These are phyloP conservation scores for Musa acuminata DNA, from an alignment of 176 grass and related monocot species.

Conservation along the genomic window DNA sequence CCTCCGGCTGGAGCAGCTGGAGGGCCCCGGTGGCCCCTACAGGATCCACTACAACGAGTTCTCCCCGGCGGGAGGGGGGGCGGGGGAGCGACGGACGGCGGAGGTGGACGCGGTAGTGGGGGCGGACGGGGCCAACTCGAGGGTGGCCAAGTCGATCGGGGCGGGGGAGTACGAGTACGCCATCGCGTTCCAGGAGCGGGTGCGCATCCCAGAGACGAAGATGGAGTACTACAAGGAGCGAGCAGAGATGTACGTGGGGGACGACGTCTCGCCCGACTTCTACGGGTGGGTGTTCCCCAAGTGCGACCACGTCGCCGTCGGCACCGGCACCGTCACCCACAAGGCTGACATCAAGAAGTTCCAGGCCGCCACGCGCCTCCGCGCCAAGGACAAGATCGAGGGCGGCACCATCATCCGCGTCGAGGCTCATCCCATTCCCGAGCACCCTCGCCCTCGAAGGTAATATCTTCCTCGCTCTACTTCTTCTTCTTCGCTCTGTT, in stretches of 20 bases:
- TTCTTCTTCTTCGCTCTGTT: neutral
- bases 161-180: conserved; percentile 95
- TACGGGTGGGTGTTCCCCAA: conserved; percentile 99
- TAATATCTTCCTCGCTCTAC: neutral
- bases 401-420: conserved; percentile 90
- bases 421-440: conserved; percentile 91
- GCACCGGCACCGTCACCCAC: conserved; percentile 93
- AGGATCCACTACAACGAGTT: conserved; percentile 77
- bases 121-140: conserved; percentile 92
- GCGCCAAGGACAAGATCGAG: conserved; percentile 94
- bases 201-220: conserved; percentile 78
- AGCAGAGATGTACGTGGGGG: conserved; percentile 98
- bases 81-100: conserved; percentile 50
- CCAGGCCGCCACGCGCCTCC: conserved; percentile 83
- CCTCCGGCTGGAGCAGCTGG: conserved; percentile 57
- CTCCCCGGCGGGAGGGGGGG: conserved; percentile 36
- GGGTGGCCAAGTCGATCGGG: conserved; percentile 90
- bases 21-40: conserved; percentile 53
- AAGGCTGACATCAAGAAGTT: conserved; percentile 97
- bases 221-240: conserved; percentile 95
- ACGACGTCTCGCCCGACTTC: conserved; percentile 96
- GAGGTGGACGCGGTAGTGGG: conserved; percentile 92
- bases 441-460: conserved; percentile 81
- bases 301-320: conserved; percentile 94
- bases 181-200: conserved; percentile 96